Evolutionary conservation across 768 basidiomycete species (phyloP), one percentile per base, ranked within the genome.

Genomic region (Strobilomyces dryophilus): DNA sequence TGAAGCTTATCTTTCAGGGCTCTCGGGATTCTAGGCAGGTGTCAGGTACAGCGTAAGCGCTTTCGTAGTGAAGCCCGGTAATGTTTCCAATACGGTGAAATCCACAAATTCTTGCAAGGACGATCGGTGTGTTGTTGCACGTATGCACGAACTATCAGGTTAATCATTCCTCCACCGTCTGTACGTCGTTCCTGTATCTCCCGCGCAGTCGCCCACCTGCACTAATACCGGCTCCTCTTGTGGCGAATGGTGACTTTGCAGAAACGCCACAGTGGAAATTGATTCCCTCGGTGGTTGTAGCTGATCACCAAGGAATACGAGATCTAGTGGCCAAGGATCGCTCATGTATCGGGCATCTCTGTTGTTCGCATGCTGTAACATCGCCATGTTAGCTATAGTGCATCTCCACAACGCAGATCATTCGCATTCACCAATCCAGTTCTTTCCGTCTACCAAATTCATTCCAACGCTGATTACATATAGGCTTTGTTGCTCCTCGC

Each of bases 1-100:
- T 55, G 74, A 81, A 52, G 81, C 84, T 15, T 85, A 83, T 56
- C 71, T 90, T 17, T 78, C 79, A 12, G 87, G 87, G 4, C 66
- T 89, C 8, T 88, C 88, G 10, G 89, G 88, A 1, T 89, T 90
- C 61, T 72, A 74, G 15, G 86, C 88, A 14, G 77, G 67, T 8
- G 80, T 87, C 48, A 79, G 79, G 24, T 91, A 90, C 62, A 75
- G 74, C 26, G 75, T 89, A 9, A 77, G 72, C 48, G 82, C 76
- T 1, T 69, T 74, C 24, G 75, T 82, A 24, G 70, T 74, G 54
- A 83, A 81, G 60, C 77, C 76, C 37, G 70, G 67, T 51, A 68
- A 70, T 21, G 75, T 72, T 31, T 66, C 53, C 54, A 73, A 73
- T n/a, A 62, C 74, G 14, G 73, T 81, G 24, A 87, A 80, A 62